These are phyloP conservation scores for Mollisia scopiformis DNA, from an alignment of 2,329 filamentous ascomycete species.

Conservation along the genomic window DNA sequence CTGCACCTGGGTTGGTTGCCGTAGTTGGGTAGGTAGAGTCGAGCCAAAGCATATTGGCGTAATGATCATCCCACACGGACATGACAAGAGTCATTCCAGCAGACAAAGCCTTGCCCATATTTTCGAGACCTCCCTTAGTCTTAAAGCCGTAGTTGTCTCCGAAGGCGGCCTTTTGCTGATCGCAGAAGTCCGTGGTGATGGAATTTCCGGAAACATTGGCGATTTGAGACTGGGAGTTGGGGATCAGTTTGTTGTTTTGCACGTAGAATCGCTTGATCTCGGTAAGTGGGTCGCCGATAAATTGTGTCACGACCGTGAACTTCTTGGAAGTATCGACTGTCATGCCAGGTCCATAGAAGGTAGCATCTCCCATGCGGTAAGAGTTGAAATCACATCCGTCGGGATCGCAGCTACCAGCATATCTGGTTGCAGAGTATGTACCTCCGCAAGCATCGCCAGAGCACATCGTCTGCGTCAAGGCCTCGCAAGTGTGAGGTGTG, in stretches of 20 bases:
- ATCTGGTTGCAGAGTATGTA: constrained; percentile 43
- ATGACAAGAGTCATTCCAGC: constrained; percentile 59
- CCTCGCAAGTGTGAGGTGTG: constrained; percentile 59
- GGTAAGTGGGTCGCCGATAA: constrained; percentile 53
- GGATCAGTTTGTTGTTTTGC: constrained; percentile 54
- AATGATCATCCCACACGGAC: constrained; percentile 58
- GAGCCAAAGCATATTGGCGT: constrained; percentile 74
- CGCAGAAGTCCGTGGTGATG: constrained; percentile 62
- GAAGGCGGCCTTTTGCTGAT: constrained; percentile 57
- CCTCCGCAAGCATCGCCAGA: constrained; percentile 45
- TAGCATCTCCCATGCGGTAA: constrained; percentile 58
- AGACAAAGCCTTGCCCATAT: constrained; percentile 56
- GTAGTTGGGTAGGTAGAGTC: constrained; percentile 64
- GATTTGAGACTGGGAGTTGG: constrained; percentile 50
- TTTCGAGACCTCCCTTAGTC: constrained; percentile 55
- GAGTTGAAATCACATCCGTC: constrained; percentile 65
- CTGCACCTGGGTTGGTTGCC: constrained; percentile 46
- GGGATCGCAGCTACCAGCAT: constrained; percentile 59
- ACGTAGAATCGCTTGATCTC: constrained; percentile 42
- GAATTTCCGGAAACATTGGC: constrained; percentile 51
- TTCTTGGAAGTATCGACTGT: constrained; percentile 54
- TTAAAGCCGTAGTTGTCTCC: constrained; percentile 54
- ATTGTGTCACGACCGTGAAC: constrained; percentile 62
- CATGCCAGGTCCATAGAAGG: constrained; percentile 57
- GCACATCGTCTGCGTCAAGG: constrained; percentile 45